Evolutionary conservation across 2,329 filamentous ascomycete genomes (phyloP), one percentile per base, ranked within the genome.

Genomic region (Diaporthe sp.): DNA sequence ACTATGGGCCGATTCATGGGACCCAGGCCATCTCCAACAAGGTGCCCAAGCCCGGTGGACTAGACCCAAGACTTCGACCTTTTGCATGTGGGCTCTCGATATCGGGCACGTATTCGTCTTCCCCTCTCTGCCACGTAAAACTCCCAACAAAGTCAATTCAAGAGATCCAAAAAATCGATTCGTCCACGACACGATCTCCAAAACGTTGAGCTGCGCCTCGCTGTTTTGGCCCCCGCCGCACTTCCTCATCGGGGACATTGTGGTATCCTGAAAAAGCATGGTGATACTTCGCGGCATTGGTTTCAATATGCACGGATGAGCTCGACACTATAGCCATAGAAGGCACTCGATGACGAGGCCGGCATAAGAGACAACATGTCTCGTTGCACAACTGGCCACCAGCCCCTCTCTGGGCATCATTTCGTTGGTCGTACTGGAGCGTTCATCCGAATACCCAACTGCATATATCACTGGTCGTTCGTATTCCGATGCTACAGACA

Each of bases 111-210:
- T 28, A 28, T 42, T 69, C 34, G n/a, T 55, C 49, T 55, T 25
- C 65, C 34, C 65, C 46, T 42, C 46, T 31, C n/a, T 69, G 65
- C 31, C 49, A 55, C 49, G 34, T 69, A 28, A 69, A 69, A 69
- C 49, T 9, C 65, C 49, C 65, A 69, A 69, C 65, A 69, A 69
- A 69, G 65, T 55, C 65, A 69, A 69, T 69, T 55, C 49, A 69
- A 1, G 9, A 69, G 34, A 42, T 42, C 13, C 3, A 13, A 39
- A 55, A n/a, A 69, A 17, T 55, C 65, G 17, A 69, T 69, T 69
- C 65, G 65, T 55, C 65, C 46, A 69, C 34, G 65, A 55, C 17
- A 15, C 34, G n/a, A 69, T 55, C 65, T 42, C n/a, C 13, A 25
- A 55, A 69, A 69, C 65, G 65, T 69, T 69, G 65, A 55, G 49